A percentile compares a stretch with the other conserved stretches of the same genome.
phyloP scores from a whole-genome alignment of 345 rosid species.

The Camelina neglecta region DNA sequence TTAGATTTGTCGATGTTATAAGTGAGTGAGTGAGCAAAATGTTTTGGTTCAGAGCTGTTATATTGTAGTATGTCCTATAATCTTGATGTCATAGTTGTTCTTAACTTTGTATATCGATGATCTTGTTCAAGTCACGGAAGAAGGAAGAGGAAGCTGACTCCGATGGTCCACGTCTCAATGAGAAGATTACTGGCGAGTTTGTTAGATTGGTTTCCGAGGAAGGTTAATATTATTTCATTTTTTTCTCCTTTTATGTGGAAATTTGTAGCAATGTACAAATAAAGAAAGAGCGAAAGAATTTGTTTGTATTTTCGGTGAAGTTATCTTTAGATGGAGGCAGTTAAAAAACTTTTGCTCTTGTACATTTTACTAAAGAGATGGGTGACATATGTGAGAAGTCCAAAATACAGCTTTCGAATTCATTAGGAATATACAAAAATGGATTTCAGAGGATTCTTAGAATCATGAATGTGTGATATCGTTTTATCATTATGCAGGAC shows the following conservation, averaged over 20 bases:
- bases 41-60: not conserved
- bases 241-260: not conserved
- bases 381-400: not conserved
- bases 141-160: conserved; percentile 35
- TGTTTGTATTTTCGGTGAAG: not conserved
- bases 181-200: conserved; percentile 38
- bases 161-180: conserved; percentile 48
- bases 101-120: not conserved
- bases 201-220: conserved; percentile 43
- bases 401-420: conserved; percentile 5
- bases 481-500: conserved; percentile 39
- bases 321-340: conserved; percentile 1
- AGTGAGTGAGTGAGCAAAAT: not conserved
- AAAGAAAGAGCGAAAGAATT: not conserved
- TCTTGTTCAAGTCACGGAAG: conserved; percentile 34
- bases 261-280: not conserved
- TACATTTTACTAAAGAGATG: conserved; percentile 1
- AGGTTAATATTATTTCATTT: conserved; percentile 18
- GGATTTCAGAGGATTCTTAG: not conserved
- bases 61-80: not conserved
- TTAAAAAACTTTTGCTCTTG: not conserved
- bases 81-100: conserved; percentile 11
- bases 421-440: not conserved
- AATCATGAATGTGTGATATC: conserved; percentile 8
- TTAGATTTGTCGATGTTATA: not conserved